Evolutionary conservation across 2,329 filamentous ascomycete genomes (phyloP).

Genomic region (Biscogniauxia marginata): DNA sequence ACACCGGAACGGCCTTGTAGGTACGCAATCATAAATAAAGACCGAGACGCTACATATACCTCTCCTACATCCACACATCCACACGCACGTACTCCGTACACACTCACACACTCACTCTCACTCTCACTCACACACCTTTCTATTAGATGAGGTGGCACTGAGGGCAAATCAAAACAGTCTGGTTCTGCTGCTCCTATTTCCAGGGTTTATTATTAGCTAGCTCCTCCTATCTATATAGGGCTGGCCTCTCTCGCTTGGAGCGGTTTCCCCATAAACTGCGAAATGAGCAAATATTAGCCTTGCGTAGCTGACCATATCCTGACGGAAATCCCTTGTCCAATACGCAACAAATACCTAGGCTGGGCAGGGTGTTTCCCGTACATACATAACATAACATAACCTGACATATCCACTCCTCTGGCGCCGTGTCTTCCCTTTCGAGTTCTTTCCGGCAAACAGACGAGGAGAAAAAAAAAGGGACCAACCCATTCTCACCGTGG

Average conservation of each 20-base stretch:
- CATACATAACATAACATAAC: background rate
- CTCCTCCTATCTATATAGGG: conserved; percentile 23
- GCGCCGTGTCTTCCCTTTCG: background rate
- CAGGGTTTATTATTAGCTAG: conserved; percentile 7
- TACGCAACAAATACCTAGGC: background rate
- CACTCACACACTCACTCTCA: conserved; percentile 1
- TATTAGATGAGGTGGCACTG: conserved; percentile 19
- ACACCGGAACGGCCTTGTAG: conserved; percentile 14
- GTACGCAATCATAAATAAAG: conserved; percentile 1
- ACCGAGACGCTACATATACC: background rate
- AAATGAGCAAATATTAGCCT: conserved; percentile 32
- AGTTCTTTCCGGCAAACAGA: background rate
- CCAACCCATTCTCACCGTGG: background rate
- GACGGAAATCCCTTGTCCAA: background rate
- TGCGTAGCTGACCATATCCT: conserved; percentile 24
- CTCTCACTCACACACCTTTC: background rate
- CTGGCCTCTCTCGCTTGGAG: conserved; percentile 23
- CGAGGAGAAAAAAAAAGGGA: background rate
- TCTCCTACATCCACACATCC: conserved; percentile 3
- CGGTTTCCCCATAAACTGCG: conserved; percentile 23
- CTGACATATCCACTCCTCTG: background rate
- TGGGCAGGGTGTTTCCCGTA: background rate
- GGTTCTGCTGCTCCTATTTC: conserved; percentile 4
- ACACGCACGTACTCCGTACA: background rate
- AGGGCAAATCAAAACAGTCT: conserved; percentile 9